A percentile compares a stretch with the other conserved stretches of the same genome.
phyloP scores from a whole-genome alignment of 176 grass and related monocot species.

The Zoysia pacifica region DNA sequence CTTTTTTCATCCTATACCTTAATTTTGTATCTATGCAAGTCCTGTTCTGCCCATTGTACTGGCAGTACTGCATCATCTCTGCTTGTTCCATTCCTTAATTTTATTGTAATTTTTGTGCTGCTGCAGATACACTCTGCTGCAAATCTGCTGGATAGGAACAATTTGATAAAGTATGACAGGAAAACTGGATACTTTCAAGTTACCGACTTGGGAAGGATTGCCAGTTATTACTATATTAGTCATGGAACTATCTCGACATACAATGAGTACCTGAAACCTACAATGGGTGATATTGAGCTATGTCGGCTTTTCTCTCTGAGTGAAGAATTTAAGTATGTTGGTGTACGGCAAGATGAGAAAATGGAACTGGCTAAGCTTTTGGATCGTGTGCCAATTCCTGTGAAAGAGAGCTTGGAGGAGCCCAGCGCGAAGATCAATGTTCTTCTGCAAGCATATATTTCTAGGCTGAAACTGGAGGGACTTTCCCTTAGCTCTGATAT shows the following conservation, averaged over 20 bases:
- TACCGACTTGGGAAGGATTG: slow-evolving; percentile 88
- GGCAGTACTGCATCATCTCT: neutral
- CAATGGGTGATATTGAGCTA: slow-evolving; percentile 94
- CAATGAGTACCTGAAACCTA: slow-evolving; percentile 93
- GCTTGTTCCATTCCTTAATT: slow-evolving; percentile 9
- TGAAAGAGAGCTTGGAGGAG: slow-evolving; percentile 97
- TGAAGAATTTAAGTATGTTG: slow-evolving; percentile 98
- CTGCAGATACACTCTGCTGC: slow-evolving; percentile 91
- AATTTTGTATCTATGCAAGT: too few relatives aligned
- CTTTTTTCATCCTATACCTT: neutral
- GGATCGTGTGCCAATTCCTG: slow-evolving; percentile 92
- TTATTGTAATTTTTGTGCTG: slow-evolving; percentile 26
- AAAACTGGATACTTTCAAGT: slow-evolving; percentile 98
- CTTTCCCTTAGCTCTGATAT: slow-evolving; percentile 90
- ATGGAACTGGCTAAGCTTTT: slow-evolving; percentile 94
- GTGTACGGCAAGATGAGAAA: slow-evolving; percentile 90
- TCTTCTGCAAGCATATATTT: slow-evolving; percentile 95
- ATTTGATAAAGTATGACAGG: slow-evolving; percentile 90
- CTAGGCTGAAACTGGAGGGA: slow-evolving; percentile 84
- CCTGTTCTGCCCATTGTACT: too few relatives aligned
- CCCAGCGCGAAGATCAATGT: slow-evolving; percentile 99
- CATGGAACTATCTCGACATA: slow-evolving; percentile 92
- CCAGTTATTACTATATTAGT: slow-evolving; percentile 94
- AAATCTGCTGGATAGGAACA: slow-evolving; percentile 94
- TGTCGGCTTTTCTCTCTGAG: slow-evolving; percentile 85